phyloP scores from a whole-genome alignment of 1,284 basidiomycete species.

The Ganoderma meredithae region DNA sequence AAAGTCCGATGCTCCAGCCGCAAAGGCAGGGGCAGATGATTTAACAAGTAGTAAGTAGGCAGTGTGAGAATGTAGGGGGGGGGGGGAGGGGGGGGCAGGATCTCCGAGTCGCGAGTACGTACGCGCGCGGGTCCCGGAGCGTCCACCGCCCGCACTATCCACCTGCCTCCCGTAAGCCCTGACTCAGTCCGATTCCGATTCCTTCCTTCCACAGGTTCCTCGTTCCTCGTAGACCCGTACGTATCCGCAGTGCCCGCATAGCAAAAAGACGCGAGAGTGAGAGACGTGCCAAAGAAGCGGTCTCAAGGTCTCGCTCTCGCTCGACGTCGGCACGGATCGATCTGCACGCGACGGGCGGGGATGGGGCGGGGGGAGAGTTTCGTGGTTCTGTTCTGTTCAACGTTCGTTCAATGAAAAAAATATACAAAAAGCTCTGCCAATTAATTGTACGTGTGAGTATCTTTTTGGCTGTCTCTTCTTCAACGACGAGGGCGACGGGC shows the following conservation, averaged over 20 bases:
- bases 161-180: not conserved
- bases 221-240: not conserved
- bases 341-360: too few relatives aligned
- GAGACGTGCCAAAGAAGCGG: not conserved
- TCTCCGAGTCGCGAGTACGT: not conserved
- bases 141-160: not conserved
- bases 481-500: not conserved
- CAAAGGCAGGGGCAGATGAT: not conserved
- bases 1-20: not conserved
- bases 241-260: not conserved
- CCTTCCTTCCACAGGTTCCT: too few relatives aligned
- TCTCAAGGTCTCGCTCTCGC: not conserved
- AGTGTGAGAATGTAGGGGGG: not conserved
- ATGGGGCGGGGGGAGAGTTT: too few relatives aligned
- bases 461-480: slow-evolving; percentile 16
- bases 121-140: not conserved
- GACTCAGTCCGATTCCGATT: not conserved
- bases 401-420: not conserved
- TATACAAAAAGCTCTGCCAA: slow-evolving; percentile 2
- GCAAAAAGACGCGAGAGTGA: not conserved
- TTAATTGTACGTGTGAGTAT: slow-evolving; percentile 21
- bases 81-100: not conserved
- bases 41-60: not conserved
- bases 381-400: too few relatives aligned
- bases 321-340: not conserved